These are phyloP conservation scores for Leccinum fibrillosum DNA, from an alignment of 768 basidiomycete species.

Conservation along the genomic window DNA sequence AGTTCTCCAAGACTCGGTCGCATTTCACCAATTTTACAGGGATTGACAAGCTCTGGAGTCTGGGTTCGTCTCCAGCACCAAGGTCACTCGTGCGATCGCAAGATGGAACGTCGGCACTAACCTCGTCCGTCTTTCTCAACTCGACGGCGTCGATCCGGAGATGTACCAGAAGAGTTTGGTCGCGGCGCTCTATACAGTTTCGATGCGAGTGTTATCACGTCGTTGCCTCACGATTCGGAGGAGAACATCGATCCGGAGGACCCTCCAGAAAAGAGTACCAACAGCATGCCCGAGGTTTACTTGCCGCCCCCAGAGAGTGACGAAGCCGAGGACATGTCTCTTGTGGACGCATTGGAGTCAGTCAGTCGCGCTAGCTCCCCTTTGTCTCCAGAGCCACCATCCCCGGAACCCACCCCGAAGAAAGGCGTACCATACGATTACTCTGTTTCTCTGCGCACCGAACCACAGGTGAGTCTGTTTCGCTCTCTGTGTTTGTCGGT, in stretches of 20 bases:
- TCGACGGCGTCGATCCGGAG: too few species aligned
- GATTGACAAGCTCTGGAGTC: too few species aligned
- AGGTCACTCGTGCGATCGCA: too few species aligned
- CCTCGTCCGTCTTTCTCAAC: too few species aligned
- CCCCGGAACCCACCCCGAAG: constrained; percentile 41
- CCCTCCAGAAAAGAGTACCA: constrained; percentile 40
- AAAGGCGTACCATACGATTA: constrained; percentile 47
- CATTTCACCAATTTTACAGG: too few species aligned
- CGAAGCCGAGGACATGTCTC: constrained; percentile 43
- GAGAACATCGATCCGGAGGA: constrained; percentile 37
- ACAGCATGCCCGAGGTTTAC: constrained; percentile 53
- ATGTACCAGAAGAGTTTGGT: constrained; percentile 15
- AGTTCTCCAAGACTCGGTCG: too few species aligned
- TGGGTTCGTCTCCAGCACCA: too few species aligned
- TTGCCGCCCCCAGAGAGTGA: constrained; percentile 46
- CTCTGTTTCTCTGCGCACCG: constrained; percentile 57
- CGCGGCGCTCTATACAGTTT: constrained; percentile 47
- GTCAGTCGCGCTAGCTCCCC: constrained; percentile 55
- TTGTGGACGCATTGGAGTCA: constrained; percentile 56
- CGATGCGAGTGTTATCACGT: constrained; percentile 56
- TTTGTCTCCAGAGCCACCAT: constrained; percentile 35
- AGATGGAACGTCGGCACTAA: too few species aligned
- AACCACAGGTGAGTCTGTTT: constrained; percentile 48
- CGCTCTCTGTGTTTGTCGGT: neutral
- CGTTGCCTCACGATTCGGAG: constrained; percentile 39